Conservation (phyloP, 2,329 filamentous ascomycete species). For the Colletotrichum plurivorum region DNA sequence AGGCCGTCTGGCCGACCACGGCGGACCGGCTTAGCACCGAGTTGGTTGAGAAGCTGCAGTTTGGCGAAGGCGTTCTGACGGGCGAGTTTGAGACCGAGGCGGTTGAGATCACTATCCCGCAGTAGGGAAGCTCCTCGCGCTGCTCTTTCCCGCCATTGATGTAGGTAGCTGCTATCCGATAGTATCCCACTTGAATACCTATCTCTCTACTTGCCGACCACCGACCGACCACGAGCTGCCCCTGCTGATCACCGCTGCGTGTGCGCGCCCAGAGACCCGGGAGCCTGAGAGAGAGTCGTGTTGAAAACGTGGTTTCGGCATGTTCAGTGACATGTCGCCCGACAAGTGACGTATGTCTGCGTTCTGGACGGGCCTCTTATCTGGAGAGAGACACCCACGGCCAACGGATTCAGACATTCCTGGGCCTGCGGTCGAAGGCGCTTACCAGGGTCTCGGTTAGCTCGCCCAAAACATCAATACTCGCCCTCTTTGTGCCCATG, state of each 20-base stretch:
- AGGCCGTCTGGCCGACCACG: conserved; percentile 50
- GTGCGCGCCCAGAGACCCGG: not conserved
- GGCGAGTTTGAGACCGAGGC: conserved; percentile 37
- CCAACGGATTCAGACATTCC: not conserved
- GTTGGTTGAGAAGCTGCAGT: conserved; percentile 34
- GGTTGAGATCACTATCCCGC: conserved; percentile 29
- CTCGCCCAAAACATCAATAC: not conserved
- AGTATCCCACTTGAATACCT: too few relatives aligned
- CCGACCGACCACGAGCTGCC: not conserved
- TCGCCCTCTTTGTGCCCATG: not conserved
- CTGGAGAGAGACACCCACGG: not conserved
- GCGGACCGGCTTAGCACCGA: conserved; percentile 38
- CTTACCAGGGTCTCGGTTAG: not conserved
- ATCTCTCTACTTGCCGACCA: not conserved
- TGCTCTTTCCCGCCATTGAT: not conserved
- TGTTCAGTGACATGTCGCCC: not conserved
- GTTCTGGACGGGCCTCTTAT: not conserved
- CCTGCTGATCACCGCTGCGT: not conserved
- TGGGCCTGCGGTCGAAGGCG: not conserved
- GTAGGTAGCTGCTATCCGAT: too few relatives aligned
- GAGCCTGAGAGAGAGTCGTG: not conserved
- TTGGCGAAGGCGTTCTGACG: conserved; percentile 36
- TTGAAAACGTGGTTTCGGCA: conserved; percentile 1
- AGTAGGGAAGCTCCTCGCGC: not conserved
- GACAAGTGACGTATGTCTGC: conserved; percentile 1